Base-by-base conservation (phyloP, 2,329 filamentous ascomycete genomes). In the Paecilomyces variotii region DNA sequence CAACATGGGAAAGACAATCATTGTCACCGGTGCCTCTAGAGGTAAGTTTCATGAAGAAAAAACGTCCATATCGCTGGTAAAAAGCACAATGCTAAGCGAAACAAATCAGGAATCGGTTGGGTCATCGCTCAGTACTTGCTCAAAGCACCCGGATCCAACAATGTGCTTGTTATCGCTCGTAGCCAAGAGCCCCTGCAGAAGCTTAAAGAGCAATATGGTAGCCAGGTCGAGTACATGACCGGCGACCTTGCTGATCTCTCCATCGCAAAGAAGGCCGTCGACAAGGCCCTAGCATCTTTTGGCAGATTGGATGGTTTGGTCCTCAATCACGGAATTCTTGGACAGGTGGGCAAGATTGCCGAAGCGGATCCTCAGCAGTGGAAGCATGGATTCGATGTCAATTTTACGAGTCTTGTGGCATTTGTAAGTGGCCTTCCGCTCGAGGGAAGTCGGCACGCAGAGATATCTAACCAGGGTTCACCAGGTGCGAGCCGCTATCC, bases 321-420 rank as follows among this genome's bases (percentile, higher is more conserved):
- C 11, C 78, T 97, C 61, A 97, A 97, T 73, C 94, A 99, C 70
- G 92, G 91, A 24, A 80, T 86, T 0, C 76, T 99, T 52, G 82
- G 85, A n/a, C 89, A 91, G 0, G 86, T 95, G 50, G 84, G 84
- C 55, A 84, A 83, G 59, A 77, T 97, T 52, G 84, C 78, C 2
- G 83, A 93, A 57, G 80, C 82, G 14, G 82, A 84, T n/a, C 69
- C 85, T 0, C 85, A 88, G 39, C 87, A 89, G 61, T 97, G 92
- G 90, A 87, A 85, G 67, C 74, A 77, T 1, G 79, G 83, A 7
- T 97, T 91, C 73, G 87, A 96, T 65, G 79, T 91, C 61, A 97
- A 97, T 71, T 85, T 97, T 65, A 91, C 97, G 71, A 93, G 90
- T 64, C 85, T 85, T 28, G 78, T 97, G 52, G 86, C 85, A 34